phyloP scores from a whole-genome alignment of 148 eudicot genomes.

The Agrostemma githago region DNA sequence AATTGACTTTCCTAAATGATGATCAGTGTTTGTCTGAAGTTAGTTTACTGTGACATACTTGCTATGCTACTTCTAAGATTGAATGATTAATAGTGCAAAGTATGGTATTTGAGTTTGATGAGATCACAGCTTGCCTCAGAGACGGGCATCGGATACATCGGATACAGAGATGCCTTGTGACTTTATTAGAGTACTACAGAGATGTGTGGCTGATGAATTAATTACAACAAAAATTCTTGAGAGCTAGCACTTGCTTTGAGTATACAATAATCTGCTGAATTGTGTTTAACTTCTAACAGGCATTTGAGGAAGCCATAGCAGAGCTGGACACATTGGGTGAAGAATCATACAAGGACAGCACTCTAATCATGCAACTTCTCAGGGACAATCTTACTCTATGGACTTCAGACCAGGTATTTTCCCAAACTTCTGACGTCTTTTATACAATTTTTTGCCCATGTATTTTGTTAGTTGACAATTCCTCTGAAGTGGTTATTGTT shows the following conservation, averaged over 20 bases:
- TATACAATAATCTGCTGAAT: neutral
- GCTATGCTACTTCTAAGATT: neutral
- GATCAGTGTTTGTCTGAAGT: neutral
- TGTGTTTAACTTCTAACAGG: slow-evolving; percentile 19
- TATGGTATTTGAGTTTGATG: neutral
- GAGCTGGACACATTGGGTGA: slow-evolving; percentile 50
- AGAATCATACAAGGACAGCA: slow-evolving; percentile 50
- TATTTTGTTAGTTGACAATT: no score
- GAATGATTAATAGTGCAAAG: neutral
- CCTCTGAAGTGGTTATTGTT: neutral
- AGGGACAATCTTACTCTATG: slow-evolving; percentile 48
- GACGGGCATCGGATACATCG: no score
- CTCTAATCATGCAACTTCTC: slow-evolving; percentile 47
- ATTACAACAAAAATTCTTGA: neutral
- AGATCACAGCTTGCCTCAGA: neutral
- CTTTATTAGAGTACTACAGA: neutral
- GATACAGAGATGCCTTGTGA: neutral
- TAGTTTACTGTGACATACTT: neutral
- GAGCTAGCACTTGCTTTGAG: neutral
- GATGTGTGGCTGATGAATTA: neutral
- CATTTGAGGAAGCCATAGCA: slow-evolving; percentile 44
- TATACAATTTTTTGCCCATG: no score
- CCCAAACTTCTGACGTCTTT: neutral
- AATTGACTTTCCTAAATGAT: neutral
- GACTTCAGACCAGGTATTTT: slow-evolving; percentile 43